Evolutionary conservation across 2,329 filamentous ascomycete genomes (phyloP).

Genomic region (Colletotrichum simmondsii): DNA sequence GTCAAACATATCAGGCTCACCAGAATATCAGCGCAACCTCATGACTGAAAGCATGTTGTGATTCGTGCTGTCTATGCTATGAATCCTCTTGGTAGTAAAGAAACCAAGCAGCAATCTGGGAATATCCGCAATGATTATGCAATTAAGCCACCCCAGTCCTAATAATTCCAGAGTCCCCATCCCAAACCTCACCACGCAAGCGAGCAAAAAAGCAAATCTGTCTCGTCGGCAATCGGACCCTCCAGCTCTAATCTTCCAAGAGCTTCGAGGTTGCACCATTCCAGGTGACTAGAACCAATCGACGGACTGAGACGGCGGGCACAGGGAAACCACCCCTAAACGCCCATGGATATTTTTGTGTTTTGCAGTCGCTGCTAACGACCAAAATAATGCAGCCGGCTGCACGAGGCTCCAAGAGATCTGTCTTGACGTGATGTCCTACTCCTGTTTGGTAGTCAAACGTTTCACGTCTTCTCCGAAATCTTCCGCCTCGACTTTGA

Average conservation of each 20-base stretch:
- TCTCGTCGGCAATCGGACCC: slow-evolving; percentile 7
- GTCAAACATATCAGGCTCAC: background rate
- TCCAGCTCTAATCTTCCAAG: slow-evolving; percentile 18
- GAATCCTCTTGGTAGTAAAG: background rate
- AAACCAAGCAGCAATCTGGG: slow-evolving; percentile 6
- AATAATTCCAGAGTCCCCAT: background rate
- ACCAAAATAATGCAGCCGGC: slow-evolving; percentile 4
- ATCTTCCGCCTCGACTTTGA: background rate
- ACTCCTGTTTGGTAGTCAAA: background rate
- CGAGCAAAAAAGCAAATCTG: background rate
- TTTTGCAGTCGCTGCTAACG: background rate
- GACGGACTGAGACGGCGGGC: background rate
- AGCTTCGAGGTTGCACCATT: slow-evolving; percentile 16
- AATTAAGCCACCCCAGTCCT: background rate
- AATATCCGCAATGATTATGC: background rate
- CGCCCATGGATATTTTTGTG: background rate
- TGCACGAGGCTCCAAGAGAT: background rate
- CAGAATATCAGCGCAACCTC: background rate
- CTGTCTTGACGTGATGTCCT: background rate
- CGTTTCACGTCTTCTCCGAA: background rate
- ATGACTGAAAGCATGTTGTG: background rate
- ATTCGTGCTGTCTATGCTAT: background rate
- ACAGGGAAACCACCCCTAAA: slow-evolving; percentile 23
- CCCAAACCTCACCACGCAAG: background rate
- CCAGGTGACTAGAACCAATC: slow-evolving; percentile 18